These are phyloP conservation scores for Ceratobasidium sp. DNA, from an alignment of 1,284 basidiomycete genomes.

Conservation along the genomic window DNA sequence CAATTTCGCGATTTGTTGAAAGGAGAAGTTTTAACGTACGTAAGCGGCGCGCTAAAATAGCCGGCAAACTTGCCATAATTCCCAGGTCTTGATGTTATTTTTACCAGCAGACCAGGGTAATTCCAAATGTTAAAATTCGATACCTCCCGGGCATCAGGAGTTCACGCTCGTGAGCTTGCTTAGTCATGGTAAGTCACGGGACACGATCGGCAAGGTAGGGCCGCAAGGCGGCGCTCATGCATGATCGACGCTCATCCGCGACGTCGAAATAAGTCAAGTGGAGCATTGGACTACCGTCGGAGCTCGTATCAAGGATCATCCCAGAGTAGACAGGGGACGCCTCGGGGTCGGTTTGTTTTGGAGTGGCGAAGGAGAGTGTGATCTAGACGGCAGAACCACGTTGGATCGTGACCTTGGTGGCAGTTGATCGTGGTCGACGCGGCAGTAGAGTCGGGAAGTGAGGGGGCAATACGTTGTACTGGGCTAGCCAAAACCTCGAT, in stretches of 20 bases:
- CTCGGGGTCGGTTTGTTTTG: constrained; percentile 51
- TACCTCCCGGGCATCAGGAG: no score
- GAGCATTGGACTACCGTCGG: constrained; percentile 37
- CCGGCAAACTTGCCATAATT: no score
- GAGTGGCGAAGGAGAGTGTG: constrained; percentile 53
- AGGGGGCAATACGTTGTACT: constrained; percentile 51
- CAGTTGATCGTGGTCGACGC: constrained; percentile 52
- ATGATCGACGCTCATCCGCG: constrained; percentile 47
- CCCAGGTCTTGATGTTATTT: no score
- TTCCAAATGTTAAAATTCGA: no score
- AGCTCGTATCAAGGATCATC: constrained; percentile 47
- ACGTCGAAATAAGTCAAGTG: constrained; percentile 53
- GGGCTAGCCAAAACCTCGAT: constrained; percentile 46
- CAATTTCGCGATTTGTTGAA: no score
- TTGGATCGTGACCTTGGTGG: constrained; percentile 51
- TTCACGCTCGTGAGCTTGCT: no score
- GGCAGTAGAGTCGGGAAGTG: not conserved
- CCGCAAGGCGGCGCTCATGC: no score
- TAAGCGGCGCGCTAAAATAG: no score
- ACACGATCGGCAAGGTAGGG: no score
- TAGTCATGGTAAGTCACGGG: no score
- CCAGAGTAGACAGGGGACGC: constrained; percentile 56
- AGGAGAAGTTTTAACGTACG: no score
- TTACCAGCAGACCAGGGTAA: no score
- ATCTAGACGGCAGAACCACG: constrained; percentile 51